A percentile compares a stretch with the other conserved stretches of the same genome.
Evolutionary conservation across 2,329 filamentous ascomycete species (phyloP).

Genomic region (Eutypella sp.): DNA sequence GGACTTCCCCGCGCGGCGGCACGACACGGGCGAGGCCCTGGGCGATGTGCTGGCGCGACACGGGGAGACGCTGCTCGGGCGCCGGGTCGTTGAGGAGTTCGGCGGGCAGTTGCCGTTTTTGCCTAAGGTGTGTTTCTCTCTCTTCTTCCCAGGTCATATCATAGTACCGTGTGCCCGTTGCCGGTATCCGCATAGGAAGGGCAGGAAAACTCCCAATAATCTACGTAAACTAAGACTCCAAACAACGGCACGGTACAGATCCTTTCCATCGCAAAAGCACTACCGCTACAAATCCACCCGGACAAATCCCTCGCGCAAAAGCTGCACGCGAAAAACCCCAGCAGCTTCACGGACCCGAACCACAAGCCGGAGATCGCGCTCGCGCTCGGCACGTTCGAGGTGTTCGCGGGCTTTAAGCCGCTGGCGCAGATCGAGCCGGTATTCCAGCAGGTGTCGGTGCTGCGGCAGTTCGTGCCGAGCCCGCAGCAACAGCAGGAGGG

Average conservation of each 20-base stretch:
- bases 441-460: constrained; percentile 49
- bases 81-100: constrained; percentile 55
- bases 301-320: constrained; percentile 61
- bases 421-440: constrained; percentile 53
- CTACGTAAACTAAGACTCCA: too few relatives aligned
- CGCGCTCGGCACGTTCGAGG: constrained; percentile 66
- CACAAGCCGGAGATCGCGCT: constrained; percentile 79
- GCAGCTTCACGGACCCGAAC: constrained; percentile 65
- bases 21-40: constrained; percentile 58
- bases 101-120: constrained; percentile 65
- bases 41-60: constrained; percentile 59
- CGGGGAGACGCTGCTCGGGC: constrained; percentile 58
- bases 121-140: too few relatives aligned
- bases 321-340: constrained; percentile 59
- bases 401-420: constrained; percentile 71
- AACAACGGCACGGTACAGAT: constrained; percentile 43
- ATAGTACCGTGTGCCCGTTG: too few relatives aligned
- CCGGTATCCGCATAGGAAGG: not conserved
- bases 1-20: constrained; percentile 59
- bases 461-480: constrained; percentile 44
- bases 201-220: too few relatives aligned
- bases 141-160: too few relatives aligned
- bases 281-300: constrained; percentile 71
- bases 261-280: constrained; percentile 68
- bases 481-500: constrained; percentile 7